Conservation (phyloP, 805 yeast genomes). For the Pachysolen tannophilus region DNA sequence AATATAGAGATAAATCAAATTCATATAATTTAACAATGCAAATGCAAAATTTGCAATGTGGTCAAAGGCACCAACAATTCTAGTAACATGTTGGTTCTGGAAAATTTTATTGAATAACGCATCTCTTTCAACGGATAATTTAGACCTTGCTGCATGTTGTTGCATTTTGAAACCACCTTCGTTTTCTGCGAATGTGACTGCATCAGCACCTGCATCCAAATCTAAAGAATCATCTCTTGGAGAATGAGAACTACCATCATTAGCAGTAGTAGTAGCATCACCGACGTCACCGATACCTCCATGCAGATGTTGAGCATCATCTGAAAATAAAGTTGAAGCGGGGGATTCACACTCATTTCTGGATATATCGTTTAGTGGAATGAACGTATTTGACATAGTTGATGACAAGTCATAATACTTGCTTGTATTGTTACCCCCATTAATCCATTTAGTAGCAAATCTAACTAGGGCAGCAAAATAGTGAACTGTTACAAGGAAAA, state of each 20-base stretch:
- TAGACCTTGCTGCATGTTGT: neutral
- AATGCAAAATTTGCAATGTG: constrained; percentile 31
- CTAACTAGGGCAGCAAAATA: constrained; percentile 44
- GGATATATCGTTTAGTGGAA: constrained; percentile 20
- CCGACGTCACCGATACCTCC: constrained; percentile 24
- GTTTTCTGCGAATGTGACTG: constrained; percentile 1
- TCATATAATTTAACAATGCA: constrained; percentile 51
- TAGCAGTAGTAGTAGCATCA: constrained; percentile 15
- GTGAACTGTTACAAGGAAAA: constrained; percentile 46
- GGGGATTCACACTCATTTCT: constrained; percentile 21
- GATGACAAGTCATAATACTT: constrained; percentile 1
- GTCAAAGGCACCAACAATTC: constrained; percentile 17
- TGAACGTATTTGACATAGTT: constrained; percentile 10
- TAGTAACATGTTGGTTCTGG: constrained; percentile 16
- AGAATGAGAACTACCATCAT: constrained; percentile 11
- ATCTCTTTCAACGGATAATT: constrained; percentile 22
- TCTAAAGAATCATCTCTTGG: constrained; percentile 5
- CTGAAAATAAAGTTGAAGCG: constrained; percentile 23
- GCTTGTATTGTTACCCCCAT: constrained; percentile 9
- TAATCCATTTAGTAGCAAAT: constrained; percentile 36
- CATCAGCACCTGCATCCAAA: constrained; percentile 9
- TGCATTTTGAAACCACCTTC: neutral
- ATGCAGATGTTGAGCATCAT: too few relatives aligned
- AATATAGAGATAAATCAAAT: constrained; percentile 50
- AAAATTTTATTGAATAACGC: constrained; percentile 26